Conservation (phyloP, 2,329 filamentous ascomycete species). For the Cylindrodendrum hubeiense region DNA sequence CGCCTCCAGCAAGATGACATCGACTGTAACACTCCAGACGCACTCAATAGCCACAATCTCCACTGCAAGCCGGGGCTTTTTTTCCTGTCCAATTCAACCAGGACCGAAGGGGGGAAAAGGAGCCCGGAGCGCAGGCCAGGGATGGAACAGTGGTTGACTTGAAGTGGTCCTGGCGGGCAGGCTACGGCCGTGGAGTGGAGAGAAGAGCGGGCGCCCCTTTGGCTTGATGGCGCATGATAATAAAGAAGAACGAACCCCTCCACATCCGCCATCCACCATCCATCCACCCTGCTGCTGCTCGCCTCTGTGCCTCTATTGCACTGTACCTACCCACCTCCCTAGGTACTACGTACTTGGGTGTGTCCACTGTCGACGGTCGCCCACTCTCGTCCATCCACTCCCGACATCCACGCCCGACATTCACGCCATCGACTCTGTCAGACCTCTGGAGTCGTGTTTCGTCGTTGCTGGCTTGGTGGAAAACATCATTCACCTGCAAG, state of each 20-base stretch:
- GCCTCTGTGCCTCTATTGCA: neutral
- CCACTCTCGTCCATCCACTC: neutral
- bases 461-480: no score
- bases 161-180: conserved; percentile 21
- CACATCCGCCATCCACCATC: conserved; percentile 11
- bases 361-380: neutral
- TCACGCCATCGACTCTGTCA: neutral
- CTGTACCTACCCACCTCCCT: neutral
- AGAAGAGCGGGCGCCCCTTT: conserved; percentile 17
- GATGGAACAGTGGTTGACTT: conserved; percentile 32
- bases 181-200: conserved; percentile 11
- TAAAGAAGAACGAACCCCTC: conserved; percentile 29
- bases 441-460: no score
- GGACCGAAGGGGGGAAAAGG: neutral
- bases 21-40: neutral
- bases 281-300: no score
- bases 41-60: neutral
- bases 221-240: conserved; percentile 24
- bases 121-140: conserved; percentile 29
- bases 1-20: neutral
- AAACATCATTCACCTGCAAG: neutral
- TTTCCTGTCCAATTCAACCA: conserved; percentile 1
- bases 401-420: neutral
- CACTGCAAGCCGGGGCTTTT: neutral
- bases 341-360: no score